A percentile compares a stretch with the other conserved stretches of the same genome.
Evolutionary conservation across 805 yeast genomes (phyloP).

Genomic region (Lachancea kluyveri): DNA sequence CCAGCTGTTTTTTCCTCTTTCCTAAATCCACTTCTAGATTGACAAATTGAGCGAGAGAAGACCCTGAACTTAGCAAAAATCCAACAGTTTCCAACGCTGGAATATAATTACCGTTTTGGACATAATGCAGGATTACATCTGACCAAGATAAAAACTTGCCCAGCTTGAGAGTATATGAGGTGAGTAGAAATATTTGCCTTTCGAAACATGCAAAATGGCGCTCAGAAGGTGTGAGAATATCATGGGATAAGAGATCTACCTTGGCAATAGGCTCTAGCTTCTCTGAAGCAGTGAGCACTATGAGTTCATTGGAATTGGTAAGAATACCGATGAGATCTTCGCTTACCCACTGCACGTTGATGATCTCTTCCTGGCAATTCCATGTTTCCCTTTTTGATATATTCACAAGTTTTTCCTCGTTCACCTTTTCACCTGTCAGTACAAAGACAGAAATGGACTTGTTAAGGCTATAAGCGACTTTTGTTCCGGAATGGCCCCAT

Average conservation of each 20-base stretch:
- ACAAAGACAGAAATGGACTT: constrained; percentile 8
- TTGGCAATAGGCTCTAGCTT: constrained; percentile 11
- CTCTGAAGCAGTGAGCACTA: constrained; percentile 13
- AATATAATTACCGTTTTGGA: constrained; percentile 25
- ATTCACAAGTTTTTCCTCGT: not conserved
- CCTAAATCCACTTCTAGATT: constrained; percentile 10
- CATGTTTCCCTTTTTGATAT: not conserved
- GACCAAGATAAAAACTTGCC: constrained; percentile 30
- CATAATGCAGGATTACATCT: constrained; percentile 22
- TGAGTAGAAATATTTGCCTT: constrained; percentile 17
- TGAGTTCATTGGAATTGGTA: constrained; percentile 24
- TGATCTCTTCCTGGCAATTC: constrained; percentile 3
- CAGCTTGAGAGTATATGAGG: constrained; percentile 22
- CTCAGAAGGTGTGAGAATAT: constrained; percentile 24
- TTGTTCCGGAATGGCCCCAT: constrained; percentile 15
- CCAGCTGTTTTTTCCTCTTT: constrained; percentile 20
- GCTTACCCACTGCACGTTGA: constrained; percentile 20
- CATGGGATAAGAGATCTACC: constrained; percentile 22
- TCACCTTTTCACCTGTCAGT: too few relatives aligned
- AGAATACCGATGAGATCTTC: constrained; percentile 16
- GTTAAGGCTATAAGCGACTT: constrained; percentile 18
- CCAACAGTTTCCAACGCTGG: constrained; percentile 22
- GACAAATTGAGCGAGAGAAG: constrained; percentile 15
- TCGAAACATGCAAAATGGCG: constrained; percentile 17
- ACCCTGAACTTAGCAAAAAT: constrained; percentile 14